Base-by-base conservation (phyloP, 441 rosid species). In the Aleurites moluccanus region DNA sequence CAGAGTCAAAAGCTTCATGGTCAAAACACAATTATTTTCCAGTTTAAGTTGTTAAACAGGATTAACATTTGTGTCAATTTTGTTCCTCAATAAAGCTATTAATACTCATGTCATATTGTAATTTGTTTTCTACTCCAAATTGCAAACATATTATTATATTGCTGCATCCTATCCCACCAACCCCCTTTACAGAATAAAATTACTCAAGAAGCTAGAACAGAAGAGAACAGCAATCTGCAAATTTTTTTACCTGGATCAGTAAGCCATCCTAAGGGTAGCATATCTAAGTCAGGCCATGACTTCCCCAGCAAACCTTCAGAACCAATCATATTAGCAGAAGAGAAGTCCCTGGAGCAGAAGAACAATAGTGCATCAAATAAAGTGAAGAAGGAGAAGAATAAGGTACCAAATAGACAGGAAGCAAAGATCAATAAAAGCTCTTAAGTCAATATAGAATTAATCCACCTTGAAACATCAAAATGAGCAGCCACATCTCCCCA, bases 241-340 rank as follows among this genome's bases (percentile, higher is more conserved):
- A 59, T 60, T 64, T 33, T 70, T 56, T 67, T 70, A 94, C 97
- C 96, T 84, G 77, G 94, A 84, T 90, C 90, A 45, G 96, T 89
- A 77, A 92, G 98, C 94, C 96, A 83, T 83, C 99, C 96, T 74
- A 92, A 81, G 28, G 97, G 99, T 56, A 91, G 87, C 98, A 95
- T 91, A 78, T 92, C 98, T 60, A 92, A 79, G 74, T 95, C 98
- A 1, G 98, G 98, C 98, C 97, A 94, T 62, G 99, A 92, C 76
- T 82, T 89, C 74, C 98, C 99, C 50, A 66, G 75, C 78, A 88
- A 73, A 59, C 99, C 92, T 56, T 13, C 69, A 38, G 89, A 80
- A 72, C 97, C 98, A 28, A 88, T 90, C 97, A 90, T 83, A 73
- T 79, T 74, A 47, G 93, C 83, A 64, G 86, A 70, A 78, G 96